Percentiles rank a stretch among this genome's conserved stretches.
These are phyloP conservation scores for Colletotrichum nymphaeae DNA, from an alignment of 2,329 filamentous ascomycete species.

Conservation along the genomic window DNA sequence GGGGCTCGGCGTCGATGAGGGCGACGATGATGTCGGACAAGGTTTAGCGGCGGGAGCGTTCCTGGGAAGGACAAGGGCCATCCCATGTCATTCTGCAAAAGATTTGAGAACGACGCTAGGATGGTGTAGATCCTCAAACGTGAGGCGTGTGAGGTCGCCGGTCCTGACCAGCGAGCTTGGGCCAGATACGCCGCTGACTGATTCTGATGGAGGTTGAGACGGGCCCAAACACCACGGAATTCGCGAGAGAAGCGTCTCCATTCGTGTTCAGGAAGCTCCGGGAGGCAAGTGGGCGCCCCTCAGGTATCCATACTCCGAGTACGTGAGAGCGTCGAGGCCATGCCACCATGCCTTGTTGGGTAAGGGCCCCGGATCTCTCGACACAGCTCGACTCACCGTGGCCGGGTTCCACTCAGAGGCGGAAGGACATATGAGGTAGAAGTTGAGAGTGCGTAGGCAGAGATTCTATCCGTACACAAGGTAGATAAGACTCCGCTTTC, in stretches of 20 bases:
- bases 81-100: neutral
- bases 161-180: constrained; percentile 19
- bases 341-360: constrained; percentile 1
- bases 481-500: neutral
- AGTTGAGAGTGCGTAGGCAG: neutral
- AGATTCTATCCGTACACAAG: neutral
- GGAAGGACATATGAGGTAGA: neutral
- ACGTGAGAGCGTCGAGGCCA: constrained; percentile 1
- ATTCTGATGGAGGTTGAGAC: constrained; percentile 25
- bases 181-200: constrained; percentile 21
- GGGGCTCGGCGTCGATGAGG: constrained; percentile 28
- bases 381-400: constrained; percentile 12
- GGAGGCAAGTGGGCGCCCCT: constrained; percentile 12
- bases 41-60: constrained; percentile 32
- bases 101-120: constrained; percentile 29
- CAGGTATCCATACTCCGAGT: constrained; percentile 4
- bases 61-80: constrained; percentile 26
- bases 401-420: constrained; percentile 14
- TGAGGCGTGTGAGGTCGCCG: constrained; percentile 30
- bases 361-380: neutral
- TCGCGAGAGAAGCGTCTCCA: constrained; percentile 1
- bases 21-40: constrained; percentile 19
- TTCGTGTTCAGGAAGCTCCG: constrained; percentile 13
- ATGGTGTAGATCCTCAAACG: constrained; percentile 33
- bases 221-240: constrained; percentile 13